These are phyloP conservation scores for Paracorniculantispora psalliotae DNA, from an alignment of 2,329 filamentous ascomycete genomes.

Conservation along the genomic window DNA sequence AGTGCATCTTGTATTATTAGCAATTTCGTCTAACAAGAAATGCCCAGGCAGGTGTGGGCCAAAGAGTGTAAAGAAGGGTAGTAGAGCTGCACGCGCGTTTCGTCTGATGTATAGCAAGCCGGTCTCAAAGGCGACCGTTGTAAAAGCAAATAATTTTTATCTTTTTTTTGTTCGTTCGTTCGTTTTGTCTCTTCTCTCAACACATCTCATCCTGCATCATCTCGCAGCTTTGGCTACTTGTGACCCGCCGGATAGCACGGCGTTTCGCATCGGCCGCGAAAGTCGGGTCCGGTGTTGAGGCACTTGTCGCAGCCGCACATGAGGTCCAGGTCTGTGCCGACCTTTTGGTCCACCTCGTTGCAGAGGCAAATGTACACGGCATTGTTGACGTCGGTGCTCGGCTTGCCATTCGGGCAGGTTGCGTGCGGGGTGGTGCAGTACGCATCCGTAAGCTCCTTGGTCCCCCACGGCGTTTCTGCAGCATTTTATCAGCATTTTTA, in stretches of 20 bases:
- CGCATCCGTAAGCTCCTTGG: constrained; percentile 27
- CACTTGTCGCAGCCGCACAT: constrained; percentile 36
- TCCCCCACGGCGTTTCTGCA: constrained; percentile 30
- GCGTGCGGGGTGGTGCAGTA: constrained; percentile 36
- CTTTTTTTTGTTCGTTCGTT: neutral
- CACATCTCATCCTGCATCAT: neutral
- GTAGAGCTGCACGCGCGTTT: too few relatives aligned
- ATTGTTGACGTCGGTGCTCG: constrained; percentile 26
- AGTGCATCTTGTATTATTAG: neutral
- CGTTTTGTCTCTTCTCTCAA: neutral
- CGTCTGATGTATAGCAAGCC: too few relatives aligned
- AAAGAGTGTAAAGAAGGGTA: constrained; percentile 10
- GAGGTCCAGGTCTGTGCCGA: constrained; percentile 32
- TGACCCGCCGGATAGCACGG: constrained; percentile 23
- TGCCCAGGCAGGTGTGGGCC: neutral
- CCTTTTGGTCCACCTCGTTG: constrained; percentile 25
- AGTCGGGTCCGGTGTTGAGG: constrained; percentile 35
- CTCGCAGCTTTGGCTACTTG: neutral
- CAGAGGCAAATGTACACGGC: constrained; percentile 38
- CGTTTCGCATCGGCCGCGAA: constrained; percentile 33
- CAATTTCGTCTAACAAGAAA: neutral
- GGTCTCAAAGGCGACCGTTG: too few relatives aligned
- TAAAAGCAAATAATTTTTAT: neutral
- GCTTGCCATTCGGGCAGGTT: constrained; percentile 26
- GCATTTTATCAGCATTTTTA: neutral